These are phyloP conservation scores for Candida tropicalis DNA, from an alignment of 1,139 yeast genomes.

Conservation along the genomic window DNA sequence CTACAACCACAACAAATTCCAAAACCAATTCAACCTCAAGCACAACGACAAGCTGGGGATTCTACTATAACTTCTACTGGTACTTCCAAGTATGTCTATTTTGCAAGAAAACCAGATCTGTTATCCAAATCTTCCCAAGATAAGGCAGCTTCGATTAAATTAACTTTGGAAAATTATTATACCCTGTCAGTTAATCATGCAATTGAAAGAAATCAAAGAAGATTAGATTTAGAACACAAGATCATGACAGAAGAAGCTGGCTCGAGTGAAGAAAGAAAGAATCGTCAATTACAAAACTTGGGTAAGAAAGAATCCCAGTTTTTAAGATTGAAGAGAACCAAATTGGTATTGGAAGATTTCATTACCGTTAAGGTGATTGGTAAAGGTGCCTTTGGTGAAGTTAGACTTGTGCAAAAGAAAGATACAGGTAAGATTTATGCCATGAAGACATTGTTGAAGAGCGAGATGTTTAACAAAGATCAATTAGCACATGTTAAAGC, in stretches of 20 bases:
- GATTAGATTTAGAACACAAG: slow-evolving; percentile 71
- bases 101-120: slow-evolving; percentile 85
- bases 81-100: slow-evolving; percentile 58
- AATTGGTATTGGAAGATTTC: slow-evolving; percentile 73
- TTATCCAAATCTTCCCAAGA: slow-evolving; percentile 69
- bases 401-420: slow-evolving; percentile 75
- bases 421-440: slow-evolving; percentile 86
- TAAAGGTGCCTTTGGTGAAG: slow-evolving; percentile 88
- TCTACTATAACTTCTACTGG: slow-evolving; percentile 19
- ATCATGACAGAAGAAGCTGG: slow-evolving; percentile 62
- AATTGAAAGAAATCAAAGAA: slow-evolving; percentile 77
- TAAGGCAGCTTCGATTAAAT: slow-evolving; percentile 71
- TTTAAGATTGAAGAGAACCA: slow-evolving; percentile 72
- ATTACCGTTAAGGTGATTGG: slow-evolving; percentile 82
- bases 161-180: slow-evolving; percentile 72
- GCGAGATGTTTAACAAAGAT: slow-evolving; percentile 83
- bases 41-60: slow-evolving; percentile 8
- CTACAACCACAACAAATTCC: slow-evolving; percentile 8
- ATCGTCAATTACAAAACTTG: slow-evolving; percentile 68
- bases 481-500: slow-evolving; percentile 85
- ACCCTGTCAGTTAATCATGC: slow-evolving; percentile 80
- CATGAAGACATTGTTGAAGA: slow-evolving; percentile 76
- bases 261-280: slow-evolving; percentile 69
- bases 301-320: slow-evolving; percentile 81
- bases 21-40: slow-evolving; percentile 14